Conservation (phyloP, 1,139 yeast species). For the Diutina scorzettiae region DNA sequence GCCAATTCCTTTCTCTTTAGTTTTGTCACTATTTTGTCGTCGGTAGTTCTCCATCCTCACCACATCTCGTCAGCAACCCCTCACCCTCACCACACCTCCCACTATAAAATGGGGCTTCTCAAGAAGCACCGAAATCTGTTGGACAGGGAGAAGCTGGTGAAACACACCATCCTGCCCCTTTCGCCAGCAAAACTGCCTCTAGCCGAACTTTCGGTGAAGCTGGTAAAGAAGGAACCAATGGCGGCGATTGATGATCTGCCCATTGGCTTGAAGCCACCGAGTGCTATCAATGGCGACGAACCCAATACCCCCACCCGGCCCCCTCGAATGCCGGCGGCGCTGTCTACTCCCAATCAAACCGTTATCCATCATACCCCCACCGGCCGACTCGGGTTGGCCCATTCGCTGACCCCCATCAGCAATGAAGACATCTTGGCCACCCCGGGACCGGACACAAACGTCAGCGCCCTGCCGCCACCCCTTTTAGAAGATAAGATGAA, state of each 20-base stretch:
- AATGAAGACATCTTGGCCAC: background rate
- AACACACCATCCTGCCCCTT: background rate
- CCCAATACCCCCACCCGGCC: background rate
- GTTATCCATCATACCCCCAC: background rate
- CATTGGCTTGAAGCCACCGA: background rate
- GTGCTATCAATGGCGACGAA: background rate
- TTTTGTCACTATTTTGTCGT: no score
- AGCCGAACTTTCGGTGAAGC: background rate
- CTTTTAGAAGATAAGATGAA: background rate
- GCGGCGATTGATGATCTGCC: background rate
- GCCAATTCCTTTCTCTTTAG: no score
- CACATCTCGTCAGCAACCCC: no score
- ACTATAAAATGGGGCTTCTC: background rate
- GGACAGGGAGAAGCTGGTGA: background rate
- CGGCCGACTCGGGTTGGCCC: background rate
- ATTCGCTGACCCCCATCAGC: conserved; percentile 1
- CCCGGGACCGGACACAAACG: no score
- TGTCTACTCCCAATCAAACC: conserved; percentile 2
- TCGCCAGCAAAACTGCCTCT: background rate
- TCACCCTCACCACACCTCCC: no score
- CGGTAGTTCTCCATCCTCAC: no score
- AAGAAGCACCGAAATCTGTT: background rate
- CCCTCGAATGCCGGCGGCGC: background rate
- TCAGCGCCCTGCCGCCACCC: background rate
- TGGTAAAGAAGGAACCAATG: background rate